Evolutionary conservation across 2,329 filamentous ascomycete genomes (phyloP).

Genomic region (Canariomyces notabilis): DNA sequence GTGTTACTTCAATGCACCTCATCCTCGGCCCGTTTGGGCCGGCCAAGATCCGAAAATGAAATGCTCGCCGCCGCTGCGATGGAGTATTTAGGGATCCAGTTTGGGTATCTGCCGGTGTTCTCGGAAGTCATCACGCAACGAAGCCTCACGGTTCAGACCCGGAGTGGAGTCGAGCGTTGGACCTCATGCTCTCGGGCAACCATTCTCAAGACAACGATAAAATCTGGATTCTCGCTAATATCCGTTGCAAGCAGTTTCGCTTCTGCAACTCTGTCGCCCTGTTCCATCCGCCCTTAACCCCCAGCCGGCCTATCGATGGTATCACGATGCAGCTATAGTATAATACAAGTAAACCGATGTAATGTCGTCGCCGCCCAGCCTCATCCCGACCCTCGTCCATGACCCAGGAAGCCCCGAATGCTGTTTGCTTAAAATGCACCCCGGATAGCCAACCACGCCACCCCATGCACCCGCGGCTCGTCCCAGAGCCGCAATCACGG

Average conservation of each 20-base stretch:
- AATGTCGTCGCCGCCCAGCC: not conserved
- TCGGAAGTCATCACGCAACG: no score
- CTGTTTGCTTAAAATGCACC: not conserved
- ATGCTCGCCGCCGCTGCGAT: constrained; percentile 3
- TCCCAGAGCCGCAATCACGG: not conserved
- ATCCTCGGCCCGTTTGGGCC: constrained; percentile 4
- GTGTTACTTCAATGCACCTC: not conserved
- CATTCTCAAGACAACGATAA: no score
- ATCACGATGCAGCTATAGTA: constrained; percentile 19
- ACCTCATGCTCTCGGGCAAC: no score
- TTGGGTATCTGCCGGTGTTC: not conserved
- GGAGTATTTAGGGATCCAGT: not conserved
- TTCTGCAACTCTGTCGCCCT: not conserved
- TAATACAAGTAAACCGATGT: constrained; percentile 13
- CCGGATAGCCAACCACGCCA: not conserved
- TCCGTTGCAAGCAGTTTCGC: not conserved
- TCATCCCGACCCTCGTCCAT: not conserved
- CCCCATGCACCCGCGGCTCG: not conserved
- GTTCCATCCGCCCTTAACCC: not conserved
- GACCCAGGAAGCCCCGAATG: not conserved
- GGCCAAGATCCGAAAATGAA: no score
- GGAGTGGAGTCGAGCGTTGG: no score
- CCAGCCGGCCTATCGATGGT: constrained; percentile 6
- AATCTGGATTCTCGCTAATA: no score
- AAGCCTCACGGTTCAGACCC: no score